Base-by-base conservation (phyloP, 2,329 filamentous ascomycete genomes). In the Arthroderma sp. region DNA sequence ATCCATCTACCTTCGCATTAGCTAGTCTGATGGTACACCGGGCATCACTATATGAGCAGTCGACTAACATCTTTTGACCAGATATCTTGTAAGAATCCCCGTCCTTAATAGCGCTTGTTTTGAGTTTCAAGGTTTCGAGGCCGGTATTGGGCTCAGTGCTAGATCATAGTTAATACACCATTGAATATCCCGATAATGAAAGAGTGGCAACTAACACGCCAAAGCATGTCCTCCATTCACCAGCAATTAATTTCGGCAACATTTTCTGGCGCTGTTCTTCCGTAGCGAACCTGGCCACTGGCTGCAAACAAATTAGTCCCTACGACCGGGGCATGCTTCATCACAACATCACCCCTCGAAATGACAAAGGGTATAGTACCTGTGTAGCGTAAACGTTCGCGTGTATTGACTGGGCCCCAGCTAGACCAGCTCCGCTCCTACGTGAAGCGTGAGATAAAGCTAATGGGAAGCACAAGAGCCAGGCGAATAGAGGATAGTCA, bases 71-170 rank as follows among this genome's bases (percentile, higher is more conserved):
- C 66, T 93, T 93, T 58, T 89, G 83, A 0, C 86, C 85, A 0
- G 76, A 76, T 7, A 93, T 71, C 1, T 65, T 68, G 58, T 88
- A 93, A 3, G 68, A 71, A 9, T 73, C 67, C 0, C 74, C 75
- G 15, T 77, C 74, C 51, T 71, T 74, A 29, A 62, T 71, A 0
- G 85, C 85, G 4, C 66, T 64, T 0, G 84, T 89, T 34, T 70
- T 72, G 3, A 93, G 66, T 36, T 79, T 75, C 7, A 88, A 66
- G 0, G 85, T 93, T 48, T 93, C 82, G 1, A 93, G 74, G 0
- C 86, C 85, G 0, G 83, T 80, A 51, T 87, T 81, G 0, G 84
- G 84, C 59, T 89, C 85, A n/a, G 83, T 89, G 1, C 60, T 63
- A 38, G 27, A 15, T 3, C 10, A 22, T 27, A 6, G 15, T 34